Evolutionary conservation across 78 protist species (phyloP), one percentile per base, ranked within the genome.

Genomic region (Neovahlkampfia damariscottae): DNA sequence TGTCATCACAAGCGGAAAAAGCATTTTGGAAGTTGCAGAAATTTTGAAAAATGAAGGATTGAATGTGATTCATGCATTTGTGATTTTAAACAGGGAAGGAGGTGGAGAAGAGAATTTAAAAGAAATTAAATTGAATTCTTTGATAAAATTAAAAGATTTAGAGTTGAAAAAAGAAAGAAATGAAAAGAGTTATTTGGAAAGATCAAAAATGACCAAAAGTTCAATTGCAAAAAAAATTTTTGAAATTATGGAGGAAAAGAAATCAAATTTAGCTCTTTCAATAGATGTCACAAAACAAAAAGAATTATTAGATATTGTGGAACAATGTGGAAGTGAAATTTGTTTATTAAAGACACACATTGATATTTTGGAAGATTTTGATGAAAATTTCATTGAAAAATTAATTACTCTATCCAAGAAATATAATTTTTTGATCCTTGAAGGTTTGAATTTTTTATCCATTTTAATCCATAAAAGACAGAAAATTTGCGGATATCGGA

Each of bases 401-500:
- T n/a, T n/a, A n/a, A n/a, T n/a, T n/a, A n/a, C n/a, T n/a, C n/a
- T n/a, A n/a, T n/a, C n/a, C n/a, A n/a, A n/a, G n/a, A n/a, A n/a
- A n/a, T n/a, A n/a, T n/a, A n/a, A n/a, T n/a, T n/a, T n/a, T n/a
- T n/a, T n/a, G n/a, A n/a, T n/a, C n/a, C n/a, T n/a, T n/a, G n/a
- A n/a, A n/a, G n/a, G n/a, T n/a, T n/a, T n/a, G n/a, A n/a, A n/a
- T n/a, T n/a, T n/a, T n/a, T n/a, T n/a, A n/a, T n/a, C n/a, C n/a
- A n/a, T n/a, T n/a, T n/a, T n/a, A n/a, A n/a, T n/a, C n/a, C n/a
- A n/a, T n/a, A 77, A 94, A 93, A 77, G 96, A 93, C 75, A 68
- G 96, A 41, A 93, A 93, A 78, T 93, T 93, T 62, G 96, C 96
- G 0, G 96, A 93, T 41, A 93, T 93, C 66, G 96, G 96, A 31